Evolutionary conservation across 139 green algal species (phyloP).

Genomic region (Chlamydomonas applanata): DNA sequence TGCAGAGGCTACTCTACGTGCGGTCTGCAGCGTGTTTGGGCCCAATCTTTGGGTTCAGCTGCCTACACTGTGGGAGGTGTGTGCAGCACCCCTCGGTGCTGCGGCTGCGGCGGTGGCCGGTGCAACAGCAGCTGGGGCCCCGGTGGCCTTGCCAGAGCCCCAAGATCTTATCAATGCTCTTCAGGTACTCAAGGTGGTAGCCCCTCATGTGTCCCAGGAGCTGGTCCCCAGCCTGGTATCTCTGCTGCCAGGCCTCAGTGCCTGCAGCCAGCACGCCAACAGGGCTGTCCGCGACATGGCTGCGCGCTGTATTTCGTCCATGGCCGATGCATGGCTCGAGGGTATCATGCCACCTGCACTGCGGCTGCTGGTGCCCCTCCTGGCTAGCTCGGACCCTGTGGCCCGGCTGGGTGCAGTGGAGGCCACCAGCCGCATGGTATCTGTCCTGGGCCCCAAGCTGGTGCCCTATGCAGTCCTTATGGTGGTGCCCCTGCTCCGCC

Average conservation of each 20-base stretch:
- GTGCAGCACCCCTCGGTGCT: conserved; percentile 45
- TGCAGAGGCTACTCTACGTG: conserved; percentile 63
- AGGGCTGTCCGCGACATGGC: neutral
- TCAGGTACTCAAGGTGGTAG: conserved; percentile 73
- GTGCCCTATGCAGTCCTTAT: conserved; percentile 77
- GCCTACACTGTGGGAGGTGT: conserved; percentile 66
- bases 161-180: conserved; percentile 39
- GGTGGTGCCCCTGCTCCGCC: conserved; percentile 84
- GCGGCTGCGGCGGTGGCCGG: conserved; percentile 9
- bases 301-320: conserved; percentile 28
- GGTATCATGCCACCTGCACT: conserved; percentile 57
- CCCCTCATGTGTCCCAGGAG: conserved; percentile 38
- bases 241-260: conserved; percentile 55
- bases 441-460: conserved; percentile 37
- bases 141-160: conserved; percentile 10
- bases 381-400: conserved; percentile 17
- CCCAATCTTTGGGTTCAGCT: conserved; percentile 50
- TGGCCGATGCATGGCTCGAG: conserved; percentile 38
- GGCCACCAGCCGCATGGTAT: conserved; percentile 8
- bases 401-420: conserved; percentile 46
- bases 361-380: conserved; percentile 49
- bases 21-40: conserved; percentile 49
- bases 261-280: conserved; percentile 42
- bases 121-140: neutral
- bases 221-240: conserved; percentile 45